These are phyloP conservation scores for Aspergillus neoniger DNA, from an alignment of 2,329 filamentous ascomycete genomes.

Conservation along the genomic window DNA sequence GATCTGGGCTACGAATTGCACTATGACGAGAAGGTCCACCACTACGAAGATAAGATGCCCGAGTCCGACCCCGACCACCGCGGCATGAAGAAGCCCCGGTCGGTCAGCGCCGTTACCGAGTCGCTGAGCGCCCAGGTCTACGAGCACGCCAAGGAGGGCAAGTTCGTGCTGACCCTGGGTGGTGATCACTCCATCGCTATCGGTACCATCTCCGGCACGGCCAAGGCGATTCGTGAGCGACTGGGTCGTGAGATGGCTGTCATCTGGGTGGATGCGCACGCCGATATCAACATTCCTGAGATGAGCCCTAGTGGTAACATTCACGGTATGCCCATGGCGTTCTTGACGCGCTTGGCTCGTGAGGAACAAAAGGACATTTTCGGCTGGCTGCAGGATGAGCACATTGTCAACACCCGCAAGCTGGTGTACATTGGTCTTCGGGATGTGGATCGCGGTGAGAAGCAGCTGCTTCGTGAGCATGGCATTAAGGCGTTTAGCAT, in stretches of 20 bases:
- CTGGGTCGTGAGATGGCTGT: conserved; percentile 82
- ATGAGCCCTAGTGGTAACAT: conserved; percentile 87
- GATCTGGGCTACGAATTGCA: conserved; percentile 88
- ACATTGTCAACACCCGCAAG: conserved; percentile 69
- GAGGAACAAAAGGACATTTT: conserved; percentile 78
- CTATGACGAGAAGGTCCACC: conserved; percentile 79
- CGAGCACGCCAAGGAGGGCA: conserved; percentile 76
- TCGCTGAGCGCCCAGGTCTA: conserved; percentile 83
- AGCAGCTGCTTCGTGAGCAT: conserved; percentile 83
- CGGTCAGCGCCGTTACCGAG: conserved; percentile 81
- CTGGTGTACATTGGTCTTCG: conserved; percentile 95
- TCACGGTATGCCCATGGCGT: conserved; percentile 96
- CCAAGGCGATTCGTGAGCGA: conserved; percentile 82
- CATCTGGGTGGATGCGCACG: conserved; percentile 98
- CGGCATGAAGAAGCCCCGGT: conserved; percentile 89
- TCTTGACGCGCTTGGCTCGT: conserved; percentile 79
- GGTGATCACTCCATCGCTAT: conserved; percentile 97
- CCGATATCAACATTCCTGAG: conserved; percentile 97
- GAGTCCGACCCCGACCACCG: conserved; percentile 73
- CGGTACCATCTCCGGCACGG: conserved; percentile 84
- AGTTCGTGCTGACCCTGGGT: conserved; percentile 88
- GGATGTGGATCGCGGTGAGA: conserved; percentile 92
- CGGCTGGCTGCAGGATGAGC: conserved; percentile 75
- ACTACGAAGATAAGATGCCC: conserved; percentile 75
- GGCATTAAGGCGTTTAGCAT: conserved; percentile 96